Conservation (phyloP, 129 eudicot species). For the Erigeron canadensis region DNA sequence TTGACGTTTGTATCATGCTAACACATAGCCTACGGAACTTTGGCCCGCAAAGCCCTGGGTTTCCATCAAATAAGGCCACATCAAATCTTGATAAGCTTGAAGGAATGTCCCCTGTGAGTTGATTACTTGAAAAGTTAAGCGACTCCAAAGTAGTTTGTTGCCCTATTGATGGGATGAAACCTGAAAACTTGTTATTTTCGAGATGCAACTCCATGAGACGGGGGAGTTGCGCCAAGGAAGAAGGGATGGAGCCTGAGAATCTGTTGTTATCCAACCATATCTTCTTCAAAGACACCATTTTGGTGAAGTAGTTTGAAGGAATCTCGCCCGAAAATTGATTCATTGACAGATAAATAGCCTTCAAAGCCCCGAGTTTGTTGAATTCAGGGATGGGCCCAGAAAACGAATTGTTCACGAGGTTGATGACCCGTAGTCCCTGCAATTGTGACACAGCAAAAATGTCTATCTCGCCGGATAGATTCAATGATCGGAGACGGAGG, state of each 20-base stretch:
- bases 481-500: constrained; percentile 37
- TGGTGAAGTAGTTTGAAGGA: constrained; percentile 38
- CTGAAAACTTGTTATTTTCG: constrained; percentile 51
- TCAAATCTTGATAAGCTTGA: constrained; percentile 40
- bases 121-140: constrained; percentile 50
- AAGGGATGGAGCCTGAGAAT: constrained; percentile 57
- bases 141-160: constrained; percentile 39
- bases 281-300: constrained; percentile 53
- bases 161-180: constrained; percentile 45
- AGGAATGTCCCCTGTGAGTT: constrained; percentile 58
- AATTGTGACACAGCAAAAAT: constrained; percentile 42
- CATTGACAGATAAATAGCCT: constrained; percentile 44
- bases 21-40: constrained; percentile 38
- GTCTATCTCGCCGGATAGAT: constrained; percentile 56
- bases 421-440: constrained; percentile 39
- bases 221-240: constrained; percentile 39
- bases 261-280: constrained; percentile 54
- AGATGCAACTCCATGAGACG: constrained; percentile 48
- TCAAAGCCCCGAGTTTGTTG: constrained; percentile 44
- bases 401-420: constrained; percentile 45
- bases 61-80: constrained; percentile 41
- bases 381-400: constrained; percentile 61
- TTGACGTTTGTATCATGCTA: background rate
- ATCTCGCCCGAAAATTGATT: constrained; percentile 62
- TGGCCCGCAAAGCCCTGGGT: constrained; percentile 57